A percentile compares a stretch with the other conserved stretches of the same genome.
Conservation (phyloP, 768 basidiomycete genomes). For the Cubamyces sp. region DNA sequence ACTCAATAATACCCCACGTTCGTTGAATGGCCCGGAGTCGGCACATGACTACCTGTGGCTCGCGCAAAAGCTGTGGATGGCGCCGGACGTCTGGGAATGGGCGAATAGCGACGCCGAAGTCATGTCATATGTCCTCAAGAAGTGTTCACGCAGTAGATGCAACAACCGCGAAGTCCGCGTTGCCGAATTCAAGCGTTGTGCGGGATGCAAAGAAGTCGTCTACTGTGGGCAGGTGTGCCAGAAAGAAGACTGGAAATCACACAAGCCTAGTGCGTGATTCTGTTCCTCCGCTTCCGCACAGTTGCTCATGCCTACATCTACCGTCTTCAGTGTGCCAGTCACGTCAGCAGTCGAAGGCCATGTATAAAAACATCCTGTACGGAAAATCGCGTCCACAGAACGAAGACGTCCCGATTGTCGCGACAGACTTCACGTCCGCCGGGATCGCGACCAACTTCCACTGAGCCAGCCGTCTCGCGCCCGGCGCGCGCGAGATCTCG, state of each 20-base stretch:
- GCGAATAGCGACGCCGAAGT: constrained; percentile 41
- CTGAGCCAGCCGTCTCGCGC: constrained; percentile 7
- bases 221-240: constrained; percentile 38
- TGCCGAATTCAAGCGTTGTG: constrained; percentile 46
- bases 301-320: neutral
- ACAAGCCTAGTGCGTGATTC: constrained; percentile 30
- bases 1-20: constrained; percentile 36
- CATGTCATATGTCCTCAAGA: constrained; percentile 38
- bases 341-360: constrained; percentile 17
- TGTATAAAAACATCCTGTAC: constrained; percentile 12
- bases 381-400: constrained; percentile 7
- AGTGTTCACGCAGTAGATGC: constrained; percentile 40
- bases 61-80: constrained; percentile 49
- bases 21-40: constrained; percentile 44
- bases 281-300: neutral
- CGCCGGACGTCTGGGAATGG: constrained; percentile 48
- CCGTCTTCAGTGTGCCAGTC: constrained; percentile 18
- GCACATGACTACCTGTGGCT: constrained; percentile 53
- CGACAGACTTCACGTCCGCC: constrained; percentile 22
- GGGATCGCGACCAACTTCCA: constrained; percentile 24
- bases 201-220: constrained; percentile 40
- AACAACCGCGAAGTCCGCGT: constrained; percentile 36
- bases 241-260: constrained; percentile 37
- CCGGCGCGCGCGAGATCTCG: constrained; percentile 6
- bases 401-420: constrained; percentile 12